These are phyloP conservation scores for Pulveroboletus sp. DNA, from an alignment of 768 basidiomycete species.

Conservation along the genomic window DNA sequence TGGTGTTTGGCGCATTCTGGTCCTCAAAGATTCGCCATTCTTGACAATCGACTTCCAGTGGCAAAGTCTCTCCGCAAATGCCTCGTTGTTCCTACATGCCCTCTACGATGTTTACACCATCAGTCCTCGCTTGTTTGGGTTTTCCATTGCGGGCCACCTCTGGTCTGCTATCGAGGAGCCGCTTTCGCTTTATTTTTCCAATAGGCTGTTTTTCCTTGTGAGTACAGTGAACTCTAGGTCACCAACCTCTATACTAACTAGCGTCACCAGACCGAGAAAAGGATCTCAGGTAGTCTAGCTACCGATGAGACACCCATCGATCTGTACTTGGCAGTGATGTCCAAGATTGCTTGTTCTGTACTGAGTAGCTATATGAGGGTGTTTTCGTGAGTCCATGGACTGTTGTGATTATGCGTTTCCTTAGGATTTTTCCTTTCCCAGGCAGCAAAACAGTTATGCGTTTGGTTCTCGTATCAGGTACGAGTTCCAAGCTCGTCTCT, in stretches of 20 bases:
- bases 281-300: conserved; percentile 2
- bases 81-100: conserved; percentile 13
- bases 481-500: conserved; percentile 18
- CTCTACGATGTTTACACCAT: conserved; percentile 22
- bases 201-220: conserved; percentile 19
- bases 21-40: conserved; percentile 11
- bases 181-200: conserved; percentile 24
- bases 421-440: not conserved
- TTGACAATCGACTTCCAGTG: conserved; percentile 8
- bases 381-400: conserved; percentile 14
- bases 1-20: conserved; percentile 26
- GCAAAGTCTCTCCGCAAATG: not conserved
- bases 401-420: not conserved
- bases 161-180: conserved; percentile 20
- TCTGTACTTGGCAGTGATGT: conserved; percentile 12
- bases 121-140: too few species aligned
- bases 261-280: conserved; percentile 20
- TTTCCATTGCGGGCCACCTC: conserved; percentile 5
- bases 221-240: not conserved
- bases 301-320: not conserved
- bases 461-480: conserved; percentile 22
- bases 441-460: not conserved
- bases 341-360: conserved; percentile 13
- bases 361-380: conserved; percentile 15
- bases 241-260: not conserved